A percentile compares a stretch with the other conserved stretches of the same genome.
Evolutionary conservation across 2,329 filamentous ascomycete genomes (phyloP).

Genomic region (Diplodia scrobiculata): DNA sequence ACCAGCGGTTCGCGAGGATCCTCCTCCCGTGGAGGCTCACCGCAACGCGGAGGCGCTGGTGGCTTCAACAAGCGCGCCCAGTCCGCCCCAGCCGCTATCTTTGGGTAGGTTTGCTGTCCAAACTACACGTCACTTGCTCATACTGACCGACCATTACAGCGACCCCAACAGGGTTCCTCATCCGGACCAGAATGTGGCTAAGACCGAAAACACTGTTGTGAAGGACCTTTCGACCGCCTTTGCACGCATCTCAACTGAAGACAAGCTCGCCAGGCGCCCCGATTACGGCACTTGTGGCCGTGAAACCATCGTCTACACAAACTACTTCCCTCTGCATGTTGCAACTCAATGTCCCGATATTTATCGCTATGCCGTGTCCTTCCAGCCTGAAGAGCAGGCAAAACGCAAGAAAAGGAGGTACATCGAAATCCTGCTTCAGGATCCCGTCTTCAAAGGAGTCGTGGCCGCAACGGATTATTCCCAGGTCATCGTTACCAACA

Average conservation of each 20-base stretch:
- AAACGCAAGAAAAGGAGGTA: conserved; percentile 53
- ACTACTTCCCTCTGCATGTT: conserved; percentile 45
- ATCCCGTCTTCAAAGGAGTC: conserved; percentile 38
- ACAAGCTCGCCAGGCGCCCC: conserved; percentile 36
- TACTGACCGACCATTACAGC: background rate
- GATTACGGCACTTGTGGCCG: conserved; percentile 45
- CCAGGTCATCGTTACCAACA: conserved; percentile 36
- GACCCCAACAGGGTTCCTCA: conserved; percentile 7
- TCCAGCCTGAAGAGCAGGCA: conserved; percentile 44
- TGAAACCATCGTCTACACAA: conserved; percentile 47
- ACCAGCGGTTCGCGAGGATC: conserved; percentile 23
- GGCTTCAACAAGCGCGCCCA: conserved; percentile 16
- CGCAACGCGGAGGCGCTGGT: conserved; percentile 17
- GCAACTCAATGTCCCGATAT: conserved; percentile 31
- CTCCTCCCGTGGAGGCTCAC: conserved; percentile 25
- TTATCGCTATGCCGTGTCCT: conserved; percentile 38
- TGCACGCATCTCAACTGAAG: conserved; percentile 34
- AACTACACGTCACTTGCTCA: background rate
- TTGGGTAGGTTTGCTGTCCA: conserved; percentile 4
- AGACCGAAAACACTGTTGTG: conserved; percentile 37
- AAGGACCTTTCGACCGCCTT: conserved; percentile 36
- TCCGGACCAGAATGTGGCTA: conserved; percentile 33
- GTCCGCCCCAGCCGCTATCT: conserved; percentile 24
- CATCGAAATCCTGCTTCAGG: conserved; percentile 50
- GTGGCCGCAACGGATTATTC: conserved; percentile 47